These are phyloP conservation scores for Vachellia collinsii DNA, from an alignment of 306 rosid genomes.

Conservation along the genomic window DNA sequence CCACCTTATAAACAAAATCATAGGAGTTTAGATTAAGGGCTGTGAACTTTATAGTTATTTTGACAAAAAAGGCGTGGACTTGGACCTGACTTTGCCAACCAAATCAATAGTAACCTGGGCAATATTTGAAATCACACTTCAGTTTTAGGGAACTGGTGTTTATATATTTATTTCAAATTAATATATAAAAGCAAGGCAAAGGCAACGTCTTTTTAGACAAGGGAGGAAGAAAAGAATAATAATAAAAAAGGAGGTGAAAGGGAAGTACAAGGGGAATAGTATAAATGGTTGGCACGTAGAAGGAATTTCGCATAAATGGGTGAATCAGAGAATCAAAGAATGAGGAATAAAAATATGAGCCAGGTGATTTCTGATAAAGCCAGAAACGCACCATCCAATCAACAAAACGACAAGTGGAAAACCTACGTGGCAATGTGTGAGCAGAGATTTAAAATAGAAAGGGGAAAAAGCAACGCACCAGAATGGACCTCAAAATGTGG, in stretches of 20 bases:
- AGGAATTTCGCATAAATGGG: not conserved
- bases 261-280: not conserved
- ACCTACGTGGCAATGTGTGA: conserved; percentile 32
- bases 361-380: conserved; percentile 21
- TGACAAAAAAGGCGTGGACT: too few species aligned
- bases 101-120: too few species aligned
- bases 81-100: too few species aligned
- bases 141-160: too few species aligned
- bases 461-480: not conserved
- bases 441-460: not conserved
- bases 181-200: too few species aligned
- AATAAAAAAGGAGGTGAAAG: too few species aligned
- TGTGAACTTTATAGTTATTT: too few species aligned
- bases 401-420: conserved; percentile 37
- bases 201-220: not conserved
- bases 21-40: too few species aligned
- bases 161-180: too few species aligned
- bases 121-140: too few species aligned
- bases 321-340: too few species aligned
- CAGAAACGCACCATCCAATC: conserved; percentile 18
- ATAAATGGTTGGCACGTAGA: not conserved
- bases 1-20: too few species aligned
- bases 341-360: conserved; percentile 33
- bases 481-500: conserved; percentile 26
- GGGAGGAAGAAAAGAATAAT: not conserved